A percentile compares a stretch with the other conserved stretches of the same genome.
Conservation (phyloP, 371 early-diverging fungal species). For the Apophysomyces trapeziformis region DNA sequence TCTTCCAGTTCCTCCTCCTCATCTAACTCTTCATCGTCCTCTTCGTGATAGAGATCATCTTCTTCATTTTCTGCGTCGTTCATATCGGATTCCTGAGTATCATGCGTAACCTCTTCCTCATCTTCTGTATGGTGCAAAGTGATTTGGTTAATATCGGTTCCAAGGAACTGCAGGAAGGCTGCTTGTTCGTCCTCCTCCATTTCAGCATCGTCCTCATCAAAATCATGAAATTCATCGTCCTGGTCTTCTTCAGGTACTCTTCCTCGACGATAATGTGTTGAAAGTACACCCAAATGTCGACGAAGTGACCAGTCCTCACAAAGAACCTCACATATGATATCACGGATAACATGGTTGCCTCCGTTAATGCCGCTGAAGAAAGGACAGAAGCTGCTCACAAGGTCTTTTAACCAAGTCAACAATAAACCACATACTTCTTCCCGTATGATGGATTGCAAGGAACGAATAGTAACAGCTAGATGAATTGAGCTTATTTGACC, state of each 20-base stretch:
- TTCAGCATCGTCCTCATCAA: slow-evolving; percentile 17
- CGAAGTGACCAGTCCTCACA: slow-evolving; percentile 58
- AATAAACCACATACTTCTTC: slow-evolving; percentile 78
- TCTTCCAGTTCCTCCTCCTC: slow-evolving; percentile 20
- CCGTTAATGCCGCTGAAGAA: slow-evolving; percentile 52
- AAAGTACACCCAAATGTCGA: slow-evolving; percentile 42
- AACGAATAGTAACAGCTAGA: slow-evolving; percentile 83
- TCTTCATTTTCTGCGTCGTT: slow-evolving; percentile 12
- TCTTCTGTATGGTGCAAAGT: slow-evolving; percentile 19
- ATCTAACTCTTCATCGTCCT: slow-evolving; percentile 15
- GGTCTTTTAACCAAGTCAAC: slow-evolving; percentile 78
- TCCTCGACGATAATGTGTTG: slow-evolving; percentile 38
- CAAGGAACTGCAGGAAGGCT: slow-evolving; percentile 15
- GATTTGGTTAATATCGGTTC: not conserved
- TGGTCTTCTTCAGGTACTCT: slow-evolving; percentile 35
- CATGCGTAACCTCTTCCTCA: slow-evolving; percentile 21
- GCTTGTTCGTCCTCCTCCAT: slow-evolving; percentile 18
- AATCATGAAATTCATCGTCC: slow-evolving; percentile 12
- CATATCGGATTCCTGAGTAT: slow-evolving; percentile 19
- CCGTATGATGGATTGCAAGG: slow-evolving; percentile 79
- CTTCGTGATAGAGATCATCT: slow-evolving; percentile 21
- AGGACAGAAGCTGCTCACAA: slow-evolving; percentile 67
- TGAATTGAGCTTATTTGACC: slow-evolving; percentile 66
- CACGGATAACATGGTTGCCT: slow-evolving; percentile 58
- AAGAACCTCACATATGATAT: slow-evolving; percentile 74